A percentile compares a stretch with the other conserved stretches of the same genome.
These are phyloP conservation scores for Cajanus cajan DNA, from an alignment of 306 rosid genomes.

Conservation along the genomic window DNA sequence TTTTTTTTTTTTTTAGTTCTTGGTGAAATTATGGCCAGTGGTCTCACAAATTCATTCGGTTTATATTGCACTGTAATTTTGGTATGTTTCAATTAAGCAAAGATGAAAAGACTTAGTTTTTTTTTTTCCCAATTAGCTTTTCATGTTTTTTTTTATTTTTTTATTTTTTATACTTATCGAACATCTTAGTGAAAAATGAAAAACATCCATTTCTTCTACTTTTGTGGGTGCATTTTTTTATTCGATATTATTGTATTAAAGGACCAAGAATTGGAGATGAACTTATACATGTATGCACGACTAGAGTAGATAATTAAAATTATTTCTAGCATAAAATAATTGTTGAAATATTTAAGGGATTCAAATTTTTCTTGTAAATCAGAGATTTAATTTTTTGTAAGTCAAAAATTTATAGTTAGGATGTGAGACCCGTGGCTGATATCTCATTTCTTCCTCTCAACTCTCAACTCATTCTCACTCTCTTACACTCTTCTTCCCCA, in stretches of 20 bases:
- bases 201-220: not conserved
- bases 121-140: not conserved
- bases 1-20: not conserved
- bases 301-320: not conserved
- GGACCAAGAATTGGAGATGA: not conserved
- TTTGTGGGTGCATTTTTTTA: not conserved
- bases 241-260: not conserved
- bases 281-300: not conserved
- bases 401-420: no score
- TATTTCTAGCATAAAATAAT: not conserved
- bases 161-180: no score
- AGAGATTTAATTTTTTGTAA: no score
- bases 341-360: no score
- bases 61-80: not conserved
- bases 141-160: no score
- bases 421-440: no score
- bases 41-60: not conserved
- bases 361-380: no score
- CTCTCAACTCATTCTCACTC: no score
- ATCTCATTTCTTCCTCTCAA: no score
- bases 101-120: no score
- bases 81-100: not conserved
- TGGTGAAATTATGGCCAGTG: not conserved
- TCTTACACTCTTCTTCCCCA: no score
- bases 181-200: not conserved